Evolutionary conservation across 768 basidiomycete species (phyloP), one percentile per base, ranked within the genome.

Genomic region (Boletus coccyginus): DNA sequence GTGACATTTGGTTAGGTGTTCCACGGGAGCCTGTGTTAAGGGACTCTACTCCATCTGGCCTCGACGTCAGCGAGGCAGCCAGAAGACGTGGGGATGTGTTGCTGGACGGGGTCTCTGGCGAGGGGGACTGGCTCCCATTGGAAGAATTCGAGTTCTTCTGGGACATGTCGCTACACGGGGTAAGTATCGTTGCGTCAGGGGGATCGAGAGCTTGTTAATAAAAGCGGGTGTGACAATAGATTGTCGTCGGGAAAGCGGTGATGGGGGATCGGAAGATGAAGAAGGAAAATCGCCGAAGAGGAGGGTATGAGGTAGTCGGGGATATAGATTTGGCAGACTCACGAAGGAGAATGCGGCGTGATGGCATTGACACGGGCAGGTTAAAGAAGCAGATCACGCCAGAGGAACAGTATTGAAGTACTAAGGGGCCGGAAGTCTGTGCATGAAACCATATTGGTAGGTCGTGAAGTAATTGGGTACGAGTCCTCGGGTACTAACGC

Each of bases 111-210:
- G 71, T 76, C 14, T 79, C 76, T 46, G 82, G 76, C 0, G 80
- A 70, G 19, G 81, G 77, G 21, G 80, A 81, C 50, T 72, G 75
- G 57, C 81, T 81, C 43, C 72, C 78, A 51, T 78, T 79, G 43
- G 81, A 80, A 43, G 80, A 74, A 52, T 72, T 74, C 19, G 77
- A 75, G 60, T 75, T 77, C 70, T 73, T 74, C 69, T 78, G 77
- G 53, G 81, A 79, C 84, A 85, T 84, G 49, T 46, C 41, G 44
- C 39, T 48, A 43, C 43, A 42, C 50, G 50, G 52, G 52, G 60
- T 41, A 50, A 51, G 64, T 61, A 59, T 57, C 49, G 58, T 10
- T 62, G 53, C 41, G 59, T 59, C 61, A 64, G 64, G 64, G 65
- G 61, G 61, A 56, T 54, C 58, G 56, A 46, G 69, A 55, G 61